These are phyloP conservation scores for Yamadazyma spencermartinsiae DNA, from an alignment of 1,139 yeast species.

Conservation along the genomic window DNA sequence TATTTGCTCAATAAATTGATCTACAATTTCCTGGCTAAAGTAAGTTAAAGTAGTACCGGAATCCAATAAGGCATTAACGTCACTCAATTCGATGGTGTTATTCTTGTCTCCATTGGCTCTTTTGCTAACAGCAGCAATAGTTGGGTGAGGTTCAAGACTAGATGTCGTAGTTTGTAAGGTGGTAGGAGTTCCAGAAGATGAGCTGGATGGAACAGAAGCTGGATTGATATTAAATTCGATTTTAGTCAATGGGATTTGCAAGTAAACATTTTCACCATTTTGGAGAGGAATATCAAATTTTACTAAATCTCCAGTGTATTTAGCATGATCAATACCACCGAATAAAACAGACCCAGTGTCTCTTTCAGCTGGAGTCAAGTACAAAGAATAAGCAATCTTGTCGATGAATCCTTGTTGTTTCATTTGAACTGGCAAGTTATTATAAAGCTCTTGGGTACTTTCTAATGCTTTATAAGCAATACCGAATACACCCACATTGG, in stretches of 20 bases:
- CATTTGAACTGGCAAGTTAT: constrained; percentile 49
- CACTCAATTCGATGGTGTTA: constrained; percentile 10
- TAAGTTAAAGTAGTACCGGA: constrained; percentile 42
- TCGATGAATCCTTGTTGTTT: constrained; percentile 49
- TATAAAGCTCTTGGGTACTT: constrained; percentile 15
- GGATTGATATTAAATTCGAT: constrained; percentile 10
- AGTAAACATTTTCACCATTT: constrained; percentile 19
- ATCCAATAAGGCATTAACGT: constrained; percentile 31
- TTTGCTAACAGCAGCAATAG: constrained; percentile 16
- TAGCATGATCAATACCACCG: constrained; percentile 60
- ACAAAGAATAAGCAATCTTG: constrained; percentile 53
- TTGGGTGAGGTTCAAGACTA: constrained; percentile 14
- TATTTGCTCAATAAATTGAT: constrained; percentile 17
- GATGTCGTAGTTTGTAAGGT: constrained; percentile 9
- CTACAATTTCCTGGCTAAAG: constrained; percentile 23
- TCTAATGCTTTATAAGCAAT: constrained; percentile 43
- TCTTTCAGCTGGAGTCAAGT: constrained; percentile 44
- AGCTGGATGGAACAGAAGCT: constrained; percentile 6
- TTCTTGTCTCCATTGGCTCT: constrained; percentile 10
- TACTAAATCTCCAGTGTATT: constrained; percentile 46
- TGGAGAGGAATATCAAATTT: constrained; percentile 19
- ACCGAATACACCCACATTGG: constrained; percentile 61
- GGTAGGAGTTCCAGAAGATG: constrained; percentile 10
- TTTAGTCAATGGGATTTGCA: constrained; percentile 24
- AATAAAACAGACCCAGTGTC: constrained; percentile 50